Base-by-base conservation (phyloP, 148 eudicot genomes). In the Tetragonia tetragonoides region DNA sequence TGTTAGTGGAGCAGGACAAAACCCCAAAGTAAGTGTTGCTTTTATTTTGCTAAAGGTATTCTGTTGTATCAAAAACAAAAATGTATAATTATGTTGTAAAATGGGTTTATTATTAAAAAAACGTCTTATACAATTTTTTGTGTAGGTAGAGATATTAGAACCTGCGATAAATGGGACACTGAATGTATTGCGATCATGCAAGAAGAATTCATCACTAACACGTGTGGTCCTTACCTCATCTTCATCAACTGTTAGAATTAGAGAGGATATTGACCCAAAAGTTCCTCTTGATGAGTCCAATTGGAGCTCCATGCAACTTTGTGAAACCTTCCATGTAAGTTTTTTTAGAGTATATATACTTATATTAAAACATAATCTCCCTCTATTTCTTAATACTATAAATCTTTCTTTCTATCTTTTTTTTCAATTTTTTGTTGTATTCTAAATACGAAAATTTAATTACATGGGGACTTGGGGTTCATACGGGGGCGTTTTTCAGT, bases 221-320 rank as follows among this genome's bases (percentile, higher is more conserved):
- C 97, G 98, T 0, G 93, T 95, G 69, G 92, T 95, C 68, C 84
- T 95, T 66, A 95, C 99, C 17, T 95, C 99, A 21, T 95, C 99
- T 68, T 90, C 99, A 37, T 89, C 98, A 17, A 84, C 99, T 1
- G 88, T 90, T 18, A 89, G 99, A 80, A 86, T 82, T 24, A 85
- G 91, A 84, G 87, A 85, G 2, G 88, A 88, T 74, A 79, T 88
- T 18, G 90, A 89, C 66, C 89, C 91, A 0, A 66, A 70, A 38
- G 81, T 85, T 38, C 86, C 95, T 49, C 69, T 95, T 79, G 98
- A 91, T 47, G 99, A 95, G 83, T 87, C 92, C 4, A 81, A 80
- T 66, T 95, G 98, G 99, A 91, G 95, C 84, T 93, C 97, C 46
- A 81, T 75, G 39, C 93, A 93, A 81, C 81, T 93, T 37, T 95